phyloP scores from a whole-genome alignment of 2,329 filamentous ascomycete species.

The Cucurbitaria berberidis region DNA sequence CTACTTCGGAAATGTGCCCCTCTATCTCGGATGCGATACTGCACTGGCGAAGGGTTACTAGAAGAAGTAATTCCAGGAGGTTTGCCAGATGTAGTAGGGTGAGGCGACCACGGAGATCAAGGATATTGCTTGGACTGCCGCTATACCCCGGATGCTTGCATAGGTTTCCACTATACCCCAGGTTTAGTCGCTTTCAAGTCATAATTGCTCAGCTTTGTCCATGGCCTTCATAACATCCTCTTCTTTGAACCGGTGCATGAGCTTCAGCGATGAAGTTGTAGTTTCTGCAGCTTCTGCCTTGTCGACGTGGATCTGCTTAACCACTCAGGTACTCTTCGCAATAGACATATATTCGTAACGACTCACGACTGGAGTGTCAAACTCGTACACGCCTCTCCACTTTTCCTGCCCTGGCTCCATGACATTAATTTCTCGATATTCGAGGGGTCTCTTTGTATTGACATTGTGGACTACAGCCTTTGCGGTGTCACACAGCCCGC shows the following conservation, averaged over 20 bases:
- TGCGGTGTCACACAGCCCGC: conserved; percentile 72
- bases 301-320: conserved; percentile 65
- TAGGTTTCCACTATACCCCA: too few relatives aligned
- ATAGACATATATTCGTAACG: conserved; percentile 1
- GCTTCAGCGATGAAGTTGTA: conserved; percentile 66
- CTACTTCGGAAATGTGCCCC: not conserved
- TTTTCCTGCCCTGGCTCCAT: conserved; percentile 65
- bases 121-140: not conserved
- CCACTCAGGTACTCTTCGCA: conserved; percentile 30
- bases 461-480: conserved; percentile 72
- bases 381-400: conserved; percentile 79
- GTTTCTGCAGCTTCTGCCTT: conserved; percentile 57
- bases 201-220: conserved; percentile 57
- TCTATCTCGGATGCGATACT: not conserved
- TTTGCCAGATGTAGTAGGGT: not conserved
- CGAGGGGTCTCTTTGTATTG: conserved; percentile 70
- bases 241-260: conserved; percentile 78
- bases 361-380: conserved; percentile 78
- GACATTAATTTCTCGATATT: conserved; percentile 72
- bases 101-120: not conserved
- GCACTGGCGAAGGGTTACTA: not conserved
- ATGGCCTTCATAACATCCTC: conserved; percentile 72
- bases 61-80: not conserved
- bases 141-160: not conserved
- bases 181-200: not conserved